These are phyloP conservation scores for Aureobasidium sp. DNA, from an alignment of 2,329 filamentous ascomycete species.

Conservation along the genomic window DNA sequence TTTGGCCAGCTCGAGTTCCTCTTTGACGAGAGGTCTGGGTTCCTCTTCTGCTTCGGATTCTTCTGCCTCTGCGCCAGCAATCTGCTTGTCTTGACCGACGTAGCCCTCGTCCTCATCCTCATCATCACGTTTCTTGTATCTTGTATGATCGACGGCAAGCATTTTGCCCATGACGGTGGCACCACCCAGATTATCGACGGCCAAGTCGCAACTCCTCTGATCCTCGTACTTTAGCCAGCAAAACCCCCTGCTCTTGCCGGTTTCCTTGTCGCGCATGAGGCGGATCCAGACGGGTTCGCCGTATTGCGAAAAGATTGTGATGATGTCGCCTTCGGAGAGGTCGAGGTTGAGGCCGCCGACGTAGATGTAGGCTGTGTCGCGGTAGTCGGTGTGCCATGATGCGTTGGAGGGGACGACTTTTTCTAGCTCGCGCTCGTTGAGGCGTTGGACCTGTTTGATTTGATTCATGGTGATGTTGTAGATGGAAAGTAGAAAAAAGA, in stretches of 20 bases:
- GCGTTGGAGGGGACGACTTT: conserved; percentile 76
- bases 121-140: conserved; percentile 77
- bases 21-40: conserved; percentile 60
- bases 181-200: conserved; percentile 91
- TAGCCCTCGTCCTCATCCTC: conserved; percentile 52
- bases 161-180: conserved; percentile 73
- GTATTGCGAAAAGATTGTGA: conserved; percentile 95
- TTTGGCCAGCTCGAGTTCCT: conserved; percentile 71
- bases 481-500: too few relatives aligned
- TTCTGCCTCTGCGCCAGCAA: conserved; percentile 36
- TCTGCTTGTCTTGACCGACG: conserved; percentile 45
- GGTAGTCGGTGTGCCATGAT: conserved; percentile 96
- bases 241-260: conserved; percentile 89
- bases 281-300: conserved; percentile 93
- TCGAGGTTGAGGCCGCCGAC: conserved; percentile 91
- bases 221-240: conserved; percentile 98
- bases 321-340: conserved; percentile 87
- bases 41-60: conserved; percentile 34
- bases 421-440: conserved; percentile 93
- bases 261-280: conserved; percentile 88
- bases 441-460: conserved; percentile 82
- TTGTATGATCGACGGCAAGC: conserved; percentile 82
- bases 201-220: conserved; percentile 88
- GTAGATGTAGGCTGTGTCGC: conserved; percentile 93
- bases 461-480: conserved; percentile 65